Evolutionary conservation across 208 protist species (phyloP).

Genomic region (Crithidia sp.): DNA sequence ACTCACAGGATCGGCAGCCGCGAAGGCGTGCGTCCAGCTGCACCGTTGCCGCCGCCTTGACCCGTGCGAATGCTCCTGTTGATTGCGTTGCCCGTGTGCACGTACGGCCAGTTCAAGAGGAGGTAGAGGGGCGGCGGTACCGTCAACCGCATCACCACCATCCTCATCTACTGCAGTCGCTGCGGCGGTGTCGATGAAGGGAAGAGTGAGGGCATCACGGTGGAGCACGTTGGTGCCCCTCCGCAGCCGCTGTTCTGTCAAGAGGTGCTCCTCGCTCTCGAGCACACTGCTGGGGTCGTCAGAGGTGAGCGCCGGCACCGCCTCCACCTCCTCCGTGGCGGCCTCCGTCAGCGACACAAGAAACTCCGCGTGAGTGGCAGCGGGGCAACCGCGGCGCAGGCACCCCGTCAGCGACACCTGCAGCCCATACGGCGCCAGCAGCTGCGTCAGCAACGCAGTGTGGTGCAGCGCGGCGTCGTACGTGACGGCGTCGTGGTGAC

Average conservation of each 20-base stretch:
- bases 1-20: conserved; percentile 24
- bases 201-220: conserved; percentile 2
- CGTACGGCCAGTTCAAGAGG: too few species aligned
- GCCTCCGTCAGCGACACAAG: conserved; percentile 44
- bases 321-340: conserved; percentile 32
- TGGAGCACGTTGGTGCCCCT: background rate
- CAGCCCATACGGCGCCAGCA: conserved; percentile 53
- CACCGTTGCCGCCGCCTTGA: conserved; percentile 3
- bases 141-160: background rate
- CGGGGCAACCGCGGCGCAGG: conserved; percentile 58
- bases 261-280: background rate
- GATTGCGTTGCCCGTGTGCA: background rate
- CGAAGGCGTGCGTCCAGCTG: conserved; percentile 15
- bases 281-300: background rate
- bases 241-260: background rate
- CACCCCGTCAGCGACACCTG: conserved; percentile 48
- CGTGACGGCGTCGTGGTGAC: conserved; percentile 43
- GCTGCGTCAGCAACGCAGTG: conserved; percentile 26
- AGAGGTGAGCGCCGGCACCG: conserved; percentile 1
- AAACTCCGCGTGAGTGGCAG: conserved; percentile 32
- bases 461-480: conserved; percentile 70
- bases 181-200: background rate
- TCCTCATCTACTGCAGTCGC: background rate
- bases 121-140: too few species aligned
- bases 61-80: background rate